Conservation (phyloP, 768 basidiomycete species). For the Tricholoma terreum region DNA sequence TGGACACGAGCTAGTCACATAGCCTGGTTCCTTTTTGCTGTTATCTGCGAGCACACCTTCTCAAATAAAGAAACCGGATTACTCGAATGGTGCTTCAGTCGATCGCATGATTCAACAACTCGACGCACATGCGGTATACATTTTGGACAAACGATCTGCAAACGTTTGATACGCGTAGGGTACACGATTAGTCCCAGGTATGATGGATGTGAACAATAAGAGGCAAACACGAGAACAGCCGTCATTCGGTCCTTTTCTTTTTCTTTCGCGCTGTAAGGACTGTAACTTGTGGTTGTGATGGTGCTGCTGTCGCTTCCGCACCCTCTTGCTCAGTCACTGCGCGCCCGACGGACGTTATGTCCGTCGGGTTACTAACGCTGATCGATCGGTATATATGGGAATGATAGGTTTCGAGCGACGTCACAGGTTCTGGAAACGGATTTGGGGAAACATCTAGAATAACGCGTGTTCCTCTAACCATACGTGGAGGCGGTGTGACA, state of each 20-base stretch:
- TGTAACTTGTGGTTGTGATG: slow-evolving; percentile 38
- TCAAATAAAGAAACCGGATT: too few relatives aligned
- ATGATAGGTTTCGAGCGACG: slow-evolving; percentile 59
- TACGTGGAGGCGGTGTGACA: slow-evolving; percentile 47
- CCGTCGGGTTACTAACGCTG: slow-evolving; percentile 46
- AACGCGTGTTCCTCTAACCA: slow-evolving; percentile 23
- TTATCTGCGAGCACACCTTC: too few relatives aligned
- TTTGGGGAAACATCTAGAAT: slow-evolving; percentile 57
- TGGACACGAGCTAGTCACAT: too few relatives aligned
- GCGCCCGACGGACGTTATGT: slow-evolving; percentile 8
- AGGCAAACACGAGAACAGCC: too few relatives aligned
- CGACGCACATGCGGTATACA: too few relatives aligned
- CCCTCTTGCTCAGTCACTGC: not conserved
- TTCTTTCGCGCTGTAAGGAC: slow-evolving; percentile 60
- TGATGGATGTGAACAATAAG: too few relatives aligned
- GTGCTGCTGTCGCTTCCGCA: slow-evolving; percentile 7
- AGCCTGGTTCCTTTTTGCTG: too few relatives aligned
- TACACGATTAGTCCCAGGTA: too few relatives aligned
- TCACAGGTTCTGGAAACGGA: slow-evolving; percentile 63
- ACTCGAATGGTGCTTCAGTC: too few relatives aligned
- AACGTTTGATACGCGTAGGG: too few relatives aligned
- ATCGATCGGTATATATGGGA: slow-evolving; percentile 59
- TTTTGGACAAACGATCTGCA: too few relatives aligned
- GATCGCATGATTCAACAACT: too few relatives aligned
- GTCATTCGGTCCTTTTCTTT: slow-evolving; percentile 39